These are phyloP conservation scores for Glycyrrhiza uralensis DNA, from an alignment of 306 rosid genomes.

Conservation along the genomic window DNA sequence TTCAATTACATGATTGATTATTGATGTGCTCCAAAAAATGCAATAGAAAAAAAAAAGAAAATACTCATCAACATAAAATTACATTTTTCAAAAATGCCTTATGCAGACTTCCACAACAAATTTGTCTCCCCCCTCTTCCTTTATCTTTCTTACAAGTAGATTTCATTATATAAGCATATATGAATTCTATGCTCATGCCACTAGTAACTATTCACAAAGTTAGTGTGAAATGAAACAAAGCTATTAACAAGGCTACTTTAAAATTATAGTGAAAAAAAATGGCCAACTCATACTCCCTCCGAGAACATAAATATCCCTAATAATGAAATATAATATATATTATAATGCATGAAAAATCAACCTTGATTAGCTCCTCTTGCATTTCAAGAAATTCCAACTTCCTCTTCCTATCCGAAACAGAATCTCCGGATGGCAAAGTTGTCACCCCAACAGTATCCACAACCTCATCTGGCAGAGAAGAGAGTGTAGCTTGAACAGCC, in stretches of 20 bases:
- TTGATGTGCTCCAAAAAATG: background rate
- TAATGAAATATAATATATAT: background rate
- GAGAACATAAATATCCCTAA: background rate
- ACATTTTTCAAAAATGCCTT: background rate
- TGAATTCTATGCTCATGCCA: background rate
- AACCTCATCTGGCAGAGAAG: conserved; percentile 89
- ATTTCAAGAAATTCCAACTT: conserved; percentile 78
- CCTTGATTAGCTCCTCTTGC: conserved; percentile 92
- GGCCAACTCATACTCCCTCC: background rate
- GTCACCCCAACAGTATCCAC: conserved; percentile 78
- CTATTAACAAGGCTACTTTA: background rate
- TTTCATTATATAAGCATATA: background rate
- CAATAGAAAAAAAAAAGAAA: background rate
- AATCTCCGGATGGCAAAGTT: conserved; percentile 73
- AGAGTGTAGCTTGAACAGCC: conserved; percentile 71
- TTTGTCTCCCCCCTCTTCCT: background rate
- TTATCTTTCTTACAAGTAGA: background rate
- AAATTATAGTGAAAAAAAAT: background rate
- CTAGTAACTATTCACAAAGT: conserved; percentile 6
- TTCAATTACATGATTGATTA: background rate
- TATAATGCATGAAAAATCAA: conserved; percentile 20
- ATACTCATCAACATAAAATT: background rate
- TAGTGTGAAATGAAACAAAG: background rate
- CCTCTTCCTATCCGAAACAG: conserved; percentile 79
- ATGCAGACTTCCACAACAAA: background rate